These are phyloP conservation scores for Pseudoneurospora amorphoporcata DNA, from an alignment of 495 filamentous ascomycete species.

Conservation along the genomic window DNA sequence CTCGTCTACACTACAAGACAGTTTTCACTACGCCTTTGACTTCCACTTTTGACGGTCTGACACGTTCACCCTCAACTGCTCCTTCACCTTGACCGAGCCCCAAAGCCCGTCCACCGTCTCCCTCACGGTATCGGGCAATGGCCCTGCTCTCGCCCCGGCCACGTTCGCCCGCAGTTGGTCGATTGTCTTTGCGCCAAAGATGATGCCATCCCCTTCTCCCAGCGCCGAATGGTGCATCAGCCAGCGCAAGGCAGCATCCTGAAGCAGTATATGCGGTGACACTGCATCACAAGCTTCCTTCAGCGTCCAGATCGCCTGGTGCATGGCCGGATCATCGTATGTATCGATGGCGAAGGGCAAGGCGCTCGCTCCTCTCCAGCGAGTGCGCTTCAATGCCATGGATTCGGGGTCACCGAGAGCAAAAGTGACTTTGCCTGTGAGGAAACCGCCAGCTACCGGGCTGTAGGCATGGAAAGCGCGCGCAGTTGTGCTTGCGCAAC, in stretches of 20 bases:
- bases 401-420: constrained; percentile 10
- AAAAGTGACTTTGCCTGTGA: constrained; percentile 16
- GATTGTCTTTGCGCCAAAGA: constrained; percentile 36
- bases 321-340: constrained; percentile 32
- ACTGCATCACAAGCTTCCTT: constrained; percentile 20
- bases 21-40: neutral
- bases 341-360: constrained; percentile 23
- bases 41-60: neutral
- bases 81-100: neutral
- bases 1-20: neutral
- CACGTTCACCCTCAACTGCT: neutral
- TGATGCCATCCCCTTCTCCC: constrained; percentile 39
- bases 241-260: constrained; percentile 47
- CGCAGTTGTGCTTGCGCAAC: constrained; percentile 31
- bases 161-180: constrained; percentile 2
- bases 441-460: constrained; percentile 18
- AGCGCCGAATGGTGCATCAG: constrained; percentile 40
- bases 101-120: neutral
- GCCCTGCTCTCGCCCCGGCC: neutral
- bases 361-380: constrained; percentile 9
- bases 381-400: constrained; percentile 28
- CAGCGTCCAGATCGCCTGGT: constrained; percentile 29
- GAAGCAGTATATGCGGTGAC: neutral
- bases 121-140: neutral
- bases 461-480: constrained; percentile 32